These are phyloP conservation scores for Pythium dissotocum DNA, from an alignment of 352 stramenopile genomes.

Conservation along the genomic window DNA sequence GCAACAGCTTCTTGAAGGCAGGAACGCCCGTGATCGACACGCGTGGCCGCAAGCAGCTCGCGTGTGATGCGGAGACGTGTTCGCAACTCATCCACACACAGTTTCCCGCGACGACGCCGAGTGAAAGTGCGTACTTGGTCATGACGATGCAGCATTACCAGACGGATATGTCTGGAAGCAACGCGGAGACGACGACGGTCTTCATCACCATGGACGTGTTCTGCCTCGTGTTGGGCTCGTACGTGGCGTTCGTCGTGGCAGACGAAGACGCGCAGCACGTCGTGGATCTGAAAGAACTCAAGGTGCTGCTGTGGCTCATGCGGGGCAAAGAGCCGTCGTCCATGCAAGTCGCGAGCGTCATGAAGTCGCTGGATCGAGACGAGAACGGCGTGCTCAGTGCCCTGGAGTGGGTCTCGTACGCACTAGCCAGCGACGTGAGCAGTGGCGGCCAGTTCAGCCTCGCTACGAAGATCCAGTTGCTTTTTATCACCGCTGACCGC, in stretches of 20 bases:
- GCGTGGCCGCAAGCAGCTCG: conserved; percentile 33
- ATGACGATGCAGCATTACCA: conserved; percentile 45
- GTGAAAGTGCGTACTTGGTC: conserved; percentile 50
- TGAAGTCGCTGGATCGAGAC: conserved; percentile 62
- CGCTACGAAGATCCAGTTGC: conserved; percentile 50
- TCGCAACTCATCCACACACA: conserved; percentile 43
- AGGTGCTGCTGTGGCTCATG: conserved; percentile 68
- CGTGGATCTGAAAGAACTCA: conserved; percentile 56
- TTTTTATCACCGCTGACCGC: conserved; percentile 52
- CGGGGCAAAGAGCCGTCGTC: conserved; percentile 56
- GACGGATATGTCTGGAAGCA: not conserved
- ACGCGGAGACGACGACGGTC: not conserved
- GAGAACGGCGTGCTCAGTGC: conserved; percentile 51
- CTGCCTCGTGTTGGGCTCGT: conserved; percentile 58
- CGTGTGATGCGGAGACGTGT: conserved; percentile 42
- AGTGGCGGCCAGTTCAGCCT: conserved; percentile 45
- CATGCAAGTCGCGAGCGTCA: conserved; percentile 44
- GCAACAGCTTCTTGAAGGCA: conserved; percentile 48
- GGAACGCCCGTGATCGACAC: conserved; percentile 12
- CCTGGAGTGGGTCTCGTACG: conserved; percentile 73
- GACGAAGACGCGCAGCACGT: conserved; percentile 61
- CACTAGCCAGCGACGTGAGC: conserved; percentile 46
- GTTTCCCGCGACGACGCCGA: conserved; percentile 32
- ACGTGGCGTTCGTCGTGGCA: conserved; percentile 61
- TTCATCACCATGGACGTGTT: conserved; percentile 60